These are phyloP conservation scores for Rhizopogon parksii DNA, from an alignment of 1,284 basidiomycete species.

Conservation along the genomic window DNA sequence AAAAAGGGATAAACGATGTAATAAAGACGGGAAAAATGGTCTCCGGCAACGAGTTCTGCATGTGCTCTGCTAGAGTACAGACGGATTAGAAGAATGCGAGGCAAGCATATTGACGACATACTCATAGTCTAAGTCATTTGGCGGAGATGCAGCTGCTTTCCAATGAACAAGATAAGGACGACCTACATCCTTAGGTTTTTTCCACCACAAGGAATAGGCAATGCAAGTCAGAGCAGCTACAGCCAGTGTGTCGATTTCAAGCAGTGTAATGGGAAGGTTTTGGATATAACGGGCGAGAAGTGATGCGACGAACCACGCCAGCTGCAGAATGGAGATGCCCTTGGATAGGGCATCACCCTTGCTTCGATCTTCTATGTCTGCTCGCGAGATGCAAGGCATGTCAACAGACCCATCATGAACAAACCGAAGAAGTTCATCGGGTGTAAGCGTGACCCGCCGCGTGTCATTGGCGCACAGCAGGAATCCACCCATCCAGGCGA, in stretches of 20 bases:
- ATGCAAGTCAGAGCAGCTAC: not conserved
- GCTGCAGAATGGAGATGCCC: constrained; percentile 5
- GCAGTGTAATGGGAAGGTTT: constrained; percentile 5
- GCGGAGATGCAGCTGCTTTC: not conserved
- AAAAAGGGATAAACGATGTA: too few relatives aligned
- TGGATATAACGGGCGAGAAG: constrained; percentile 4
- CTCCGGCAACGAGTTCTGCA: too few relatives aligned
- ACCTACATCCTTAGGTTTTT: constrained; percentile 10
- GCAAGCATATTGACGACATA: too few relatives aligned
- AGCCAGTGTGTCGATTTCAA: constrained; percentile 9
- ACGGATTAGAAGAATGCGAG: too few relatives aligned
- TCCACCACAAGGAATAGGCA: constrained; percentile 11
- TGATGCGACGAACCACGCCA: constrained; percentile 9
- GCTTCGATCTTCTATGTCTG: constrained; percentile 21
- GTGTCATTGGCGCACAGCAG: constrained; percentile 7
- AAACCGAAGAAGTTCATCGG: not conserved
- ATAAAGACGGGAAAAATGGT: too few relatives aligned
- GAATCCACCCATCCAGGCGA: constrained; percentile 25
- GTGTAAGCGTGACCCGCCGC: not conserved
- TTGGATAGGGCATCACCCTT: constrained; percentile 7
- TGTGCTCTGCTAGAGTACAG: too few relatives aligned
- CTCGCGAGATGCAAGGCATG: constrained; percentile 4
- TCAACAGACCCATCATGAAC: not conserved
- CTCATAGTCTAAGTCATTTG: too few relatives aligned
- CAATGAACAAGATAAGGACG: not conserved